Evolutionary conservation across 106 monocot species (phyloP), one percentile per base, ranked within the genome.

Genomic region (Platanthera guangdongensis): DNA sequence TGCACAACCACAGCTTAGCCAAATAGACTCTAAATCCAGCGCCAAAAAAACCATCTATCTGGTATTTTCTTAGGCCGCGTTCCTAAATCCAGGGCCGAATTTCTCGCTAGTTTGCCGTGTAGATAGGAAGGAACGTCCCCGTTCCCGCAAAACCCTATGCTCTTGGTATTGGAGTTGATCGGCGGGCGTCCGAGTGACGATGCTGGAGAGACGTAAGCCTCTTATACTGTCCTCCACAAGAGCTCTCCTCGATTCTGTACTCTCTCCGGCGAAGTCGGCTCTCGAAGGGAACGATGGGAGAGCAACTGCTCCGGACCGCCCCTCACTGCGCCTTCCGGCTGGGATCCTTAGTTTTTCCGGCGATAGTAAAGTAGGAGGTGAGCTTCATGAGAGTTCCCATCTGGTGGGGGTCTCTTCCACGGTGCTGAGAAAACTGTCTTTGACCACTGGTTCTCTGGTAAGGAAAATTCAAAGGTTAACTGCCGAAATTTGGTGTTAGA

Each of bases 401-500:
- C 51, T 85, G 7, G 80, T 94, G 19, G 89, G 86, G 48, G 84
- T 87, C 14, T 76, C 94, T 13, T 62, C 81, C 0, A 83, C 82
- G 9, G 84, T 85, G 28, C 85, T 94, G 22, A 92, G 81, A 77
- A 83, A 68, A 21, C 75, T 99, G 54, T 73, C 77, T 4, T 47
- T 92, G n/a, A 83, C 84, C 11, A 72, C 88, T 52, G 99, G 92
- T 30, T 92, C 99, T 5, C 79, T 90, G 87, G 99, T 99, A 87
- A 60, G 25, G 50, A 47, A 5, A 22, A 30, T 64, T 10, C 7
- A 30, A 25, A 7, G 2, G 6, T 28, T 22, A 39, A 39, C 39
- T 39, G 25, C 12, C 9, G 18, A 6, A 21, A 11, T 13, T 8
- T 60, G 18, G 59, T 60, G n/a, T 18, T 60, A 7, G 59, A 60